Conservation (phyloP, 305 asterid species). For the Fraxinus nigra region DNA sequence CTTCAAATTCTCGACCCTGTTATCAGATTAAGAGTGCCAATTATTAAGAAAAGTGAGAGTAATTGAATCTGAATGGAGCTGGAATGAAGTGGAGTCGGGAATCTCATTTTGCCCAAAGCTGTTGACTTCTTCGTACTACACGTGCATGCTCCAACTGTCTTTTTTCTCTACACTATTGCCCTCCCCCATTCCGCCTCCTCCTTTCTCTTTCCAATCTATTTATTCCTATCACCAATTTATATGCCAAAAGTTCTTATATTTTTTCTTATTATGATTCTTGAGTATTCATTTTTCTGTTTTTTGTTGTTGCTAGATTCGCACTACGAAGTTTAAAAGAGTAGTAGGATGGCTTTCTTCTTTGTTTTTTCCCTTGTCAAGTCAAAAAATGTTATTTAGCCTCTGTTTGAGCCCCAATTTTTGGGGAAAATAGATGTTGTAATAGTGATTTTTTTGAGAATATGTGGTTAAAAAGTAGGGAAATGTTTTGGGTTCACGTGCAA, state of each 20-base stretch:
- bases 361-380: neutral
- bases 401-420: too few species aligned
- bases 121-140: neutral
- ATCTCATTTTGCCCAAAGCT: neutral
- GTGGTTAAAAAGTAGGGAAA: too few species aligned
- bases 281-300: neutral
- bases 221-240: neutral
- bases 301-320: neutral
- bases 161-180: neutral
- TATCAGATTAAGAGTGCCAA: neutral
- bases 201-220: neutral
- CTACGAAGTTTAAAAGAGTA: neutral
- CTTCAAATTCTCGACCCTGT: neutral
- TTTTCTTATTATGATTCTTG: neutral
- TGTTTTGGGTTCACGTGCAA: too few species aligned
- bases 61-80: neutral
- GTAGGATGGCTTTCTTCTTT: neutral
- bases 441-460: too few species aligned
- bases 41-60: neutral
- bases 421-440: too few species aligned
- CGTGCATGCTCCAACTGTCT: neutral
- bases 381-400: neutral
- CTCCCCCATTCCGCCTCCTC: neutral
- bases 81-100: neutral
- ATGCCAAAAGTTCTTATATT: neutral